Evolutionary conservation across 805 yeast species (phyloP), one percentile per base, ranked within the genome.

Genomic region (Lachancea waltii): DNA sequence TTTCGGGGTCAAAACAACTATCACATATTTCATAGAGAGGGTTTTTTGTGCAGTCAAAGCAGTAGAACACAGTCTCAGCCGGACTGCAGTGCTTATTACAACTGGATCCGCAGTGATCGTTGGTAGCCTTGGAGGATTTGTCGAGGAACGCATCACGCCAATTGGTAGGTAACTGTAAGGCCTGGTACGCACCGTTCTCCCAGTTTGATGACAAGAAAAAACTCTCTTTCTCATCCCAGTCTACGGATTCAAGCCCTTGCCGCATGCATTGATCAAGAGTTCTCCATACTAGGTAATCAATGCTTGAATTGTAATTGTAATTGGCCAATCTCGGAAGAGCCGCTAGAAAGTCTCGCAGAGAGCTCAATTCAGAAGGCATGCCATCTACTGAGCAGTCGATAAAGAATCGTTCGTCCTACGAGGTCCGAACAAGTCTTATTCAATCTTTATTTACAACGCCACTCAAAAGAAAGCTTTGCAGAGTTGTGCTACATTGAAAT

Each of bases 1-100:
- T 69, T 3, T 74, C 76, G 2, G 78, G 75, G 35, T 79, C 75
- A 61, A 68, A 89, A 56, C 97, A 89, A 42, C 71, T 65, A 8
- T 79, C 70, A 56, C 97, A 89, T 7, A 89, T 48, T 45, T 49
- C 68, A 46, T 51, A 53, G 16, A 53, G 39, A 10, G 58, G 62
- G 32, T 57, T 55, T 18, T 45, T 49, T 2, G 58, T 51, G 33
- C 64, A 59, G 16, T 61, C 56, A 16, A 56, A 54, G 33, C 64
- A 59, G 36, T 54, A 56, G 35, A 50, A 59, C 9, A 59, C 58
- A 1, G 51, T 51, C 25, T 56, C 60, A 18, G 51, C 41, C 1
- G 58, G 55, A 17, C 42, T 51, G 36, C 60, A 51, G 35, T 47
- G 51, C 26, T 51, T 44, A 20, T 44, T 45, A 40, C 63, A 58